Percentiles rank a stretch among this genome's conserved stretches.
Conservation (phyloP, 1,139 yeast species). For the Suhomyces yuchorum region DNA sequence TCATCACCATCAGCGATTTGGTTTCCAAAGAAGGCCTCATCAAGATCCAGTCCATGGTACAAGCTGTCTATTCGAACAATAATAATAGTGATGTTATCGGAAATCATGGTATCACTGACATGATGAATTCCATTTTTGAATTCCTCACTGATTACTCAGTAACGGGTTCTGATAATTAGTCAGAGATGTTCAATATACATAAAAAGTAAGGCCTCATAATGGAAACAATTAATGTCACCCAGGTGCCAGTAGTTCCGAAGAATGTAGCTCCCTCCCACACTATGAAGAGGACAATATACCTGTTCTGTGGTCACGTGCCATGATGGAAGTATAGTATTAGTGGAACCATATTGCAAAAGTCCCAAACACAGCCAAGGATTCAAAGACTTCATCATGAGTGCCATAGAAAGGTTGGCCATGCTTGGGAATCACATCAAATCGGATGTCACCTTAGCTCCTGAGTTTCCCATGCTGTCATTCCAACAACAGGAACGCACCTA, state of each 20-base stretch:
- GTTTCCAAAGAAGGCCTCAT: constrained; percentile 78
- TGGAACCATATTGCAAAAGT: background rate
- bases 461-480: background rate
- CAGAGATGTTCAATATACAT: background rate
- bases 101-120: constrained; percentile 60
- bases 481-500: background rate
- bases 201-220: background rate
- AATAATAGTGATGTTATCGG: constrained; percentile 28
- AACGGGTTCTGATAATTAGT: constrained; percentile 43
- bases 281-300: too few relatives aligned
- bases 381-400: background rate
- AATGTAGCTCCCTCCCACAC: too few relatives aligned
- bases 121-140: constrained; percentile 56
- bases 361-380: background rate
- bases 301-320: background rate
- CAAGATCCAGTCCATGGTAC: constrained; percentile 74
- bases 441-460: background rate
- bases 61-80: constrained; percentile 58
- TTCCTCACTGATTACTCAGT: constrained; percentile 52
- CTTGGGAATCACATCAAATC: background rate
- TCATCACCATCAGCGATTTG: constrained; percentile 56
- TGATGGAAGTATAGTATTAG: background rate
- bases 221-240: background rate
- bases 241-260: background rate
- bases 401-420: background rate